Evolutionary conservation across 2,329 filamentous ascomycete genomes (phyloP).

Genomic region (Didymella pinodella): DNA sequence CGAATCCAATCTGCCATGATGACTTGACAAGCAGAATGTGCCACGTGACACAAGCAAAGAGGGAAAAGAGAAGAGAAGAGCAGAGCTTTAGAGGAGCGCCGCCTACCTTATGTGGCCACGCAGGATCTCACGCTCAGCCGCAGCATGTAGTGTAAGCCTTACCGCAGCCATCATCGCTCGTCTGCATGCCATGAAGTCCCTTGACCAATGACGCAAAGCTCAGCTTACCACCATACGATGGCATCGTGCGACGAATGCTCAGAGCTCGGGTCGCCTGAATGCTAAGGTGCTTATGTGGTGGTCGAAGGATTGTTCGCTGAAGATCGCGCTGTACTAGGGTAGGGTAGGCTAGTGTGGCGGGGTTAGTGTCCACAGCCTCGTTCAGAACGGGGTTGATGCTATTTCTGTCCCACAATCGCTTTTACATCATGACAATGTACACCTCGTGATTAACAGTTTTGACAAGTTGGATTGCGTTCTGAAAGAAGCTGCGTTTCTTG

Average conservation of each 20-base stretch:
- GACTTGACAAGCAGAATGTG: not conserved
- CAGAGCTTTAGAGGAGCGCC: not conserved
- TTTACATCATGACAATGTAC: not conserved
- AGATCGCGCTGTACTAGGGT: not conserved
- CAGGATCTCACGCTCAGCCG: constrained; percentile 16
- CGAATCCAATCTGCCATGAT: not conserved
- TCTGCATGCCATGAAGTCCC: not conserved
- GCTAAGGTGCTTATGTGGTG: constrained; percentile 12
- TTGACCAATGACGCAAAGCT: not conserved
- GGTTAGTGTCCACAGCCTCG: constrained; percentile 10
- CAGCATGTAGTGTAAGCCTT: constrained; percentile 15
- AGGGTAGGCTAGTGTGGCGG: not conserved
- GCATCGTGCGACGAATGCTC: not conserved
- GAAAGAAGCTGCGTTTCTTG: not conserved
- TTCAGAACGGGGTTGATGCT: not conserved
- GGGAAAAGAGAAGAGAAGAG: constrained; percentile 5
- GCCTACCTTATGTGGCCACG: constrained; percentile 5
- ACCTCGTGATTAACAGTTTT: not conserved
- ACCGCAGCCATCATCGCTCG: constrained; percentile 5
- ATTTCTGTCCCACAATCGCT: constrained; percentile 5
- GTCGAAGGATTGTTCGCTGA: not conserved
- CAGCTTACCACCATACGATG: constrained; percentile 1
- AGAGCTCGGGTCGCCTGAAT: constrained; percentile 7
- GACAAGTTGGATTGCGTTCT: not conserved
- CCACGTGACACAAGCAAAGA: constrained; percentile 8